Evolutionary conservation across 176 grass and related monocot species (phyloP).

Genomic region (Juncus inflexus): DNA sequence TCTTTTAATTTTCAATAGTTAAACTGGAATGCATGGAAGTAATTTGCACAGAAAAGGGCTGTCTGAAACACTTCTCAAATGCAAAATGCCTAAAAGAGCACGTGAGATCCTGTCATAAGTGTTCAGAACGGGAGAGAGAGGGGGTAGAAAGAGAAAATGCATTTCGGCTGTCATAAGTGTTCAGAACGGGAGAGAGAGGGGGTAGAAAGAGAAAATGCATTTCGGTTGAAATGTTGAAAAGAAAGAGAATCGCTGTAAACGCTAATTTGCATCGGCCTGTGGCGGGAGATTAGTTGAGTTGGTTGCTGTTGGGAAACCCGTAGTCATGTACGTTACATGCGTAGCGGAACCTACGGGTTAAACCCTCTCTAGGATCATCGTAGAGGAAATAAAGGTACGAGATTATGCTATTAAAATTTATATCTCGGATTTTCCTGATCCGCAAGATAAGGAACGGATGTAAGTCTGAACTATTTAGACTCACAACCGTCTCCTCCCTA

Average conservation of each 20-base stretch:
- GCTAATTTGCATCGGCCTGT: neutral
- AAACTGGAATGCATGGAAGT: constrained; percentile 59
- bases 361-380: too few species aligned
- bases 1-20: constrained; percentile 19
- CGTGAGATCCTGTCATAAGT: constrained; percentile 42
- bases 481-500: too few species aligned
- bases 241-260: constrained; percentile 11
- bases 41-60: constrained; percentile 54
- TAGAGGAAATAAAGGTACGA: too few species aligned
- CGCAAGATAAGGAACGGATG: too few species aligned
- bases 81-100: constrained; percentile 56
- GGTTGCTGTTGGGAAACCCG: too few species aligned
- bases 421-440: too few species aligned
- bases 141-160: constrained; percentile 25
- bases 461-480: too few species aligned
- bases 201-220: constrained; percentile 27
- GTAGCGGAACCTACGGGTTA: too few species aligned
- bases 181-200: constrained; percentile 10
- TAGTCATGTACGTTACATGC: too few species aligned
- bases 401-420: too few species aligned
- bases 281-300: constrained; percentile 10
- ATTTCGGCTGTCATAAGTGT: constrained; percentile 57
- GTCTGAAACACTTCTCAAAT: constrained; percentile 58
- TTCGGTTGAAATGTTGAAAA: constrained; percentile 14
- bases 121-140: constrained; percentile 11